Conservation (phyloP, 371 early-diverging fungal genomes). For the Funneliformis caledonium region DNA sequence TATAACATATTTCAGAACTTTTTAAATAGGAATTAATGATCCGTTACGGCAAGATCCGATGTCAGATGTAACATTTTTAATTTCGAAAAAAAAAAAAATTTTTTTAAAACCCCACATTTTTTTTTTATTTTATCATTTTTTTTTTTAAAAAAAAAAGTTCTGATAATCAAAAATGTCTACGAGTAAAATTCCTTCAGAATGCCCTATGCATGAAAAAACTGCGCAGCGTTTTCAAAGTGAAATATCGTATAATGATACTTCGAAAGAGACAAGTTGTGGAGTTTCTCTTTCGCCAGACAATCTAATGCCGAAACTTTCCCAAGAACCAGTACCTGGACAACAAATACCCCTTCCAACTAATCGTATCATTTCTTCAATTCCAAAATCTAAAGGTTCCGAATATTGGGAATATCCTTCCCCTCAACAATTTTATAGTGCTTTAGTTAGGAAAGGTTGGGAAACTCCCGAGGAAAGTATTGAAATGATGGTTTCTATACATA, state of each 20-base stretch:
- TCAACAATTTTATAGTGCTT: conserved; percentile 95
- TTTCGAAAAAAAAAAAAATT: no score
- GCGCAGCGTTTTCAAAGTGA: neutral
- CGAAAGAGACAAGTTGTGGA: conserved; percentile 1
- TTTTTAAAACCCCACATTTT: no score
- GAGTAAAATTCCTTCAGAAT: neutral
- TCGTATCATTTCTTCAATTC: conserved; percentile 66
- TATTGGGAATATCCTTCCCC: conserved; percentile 96
- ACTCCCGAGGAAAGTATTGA: conserved; percentile 89
- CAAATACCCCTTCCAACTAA: conserved; percentile 57
- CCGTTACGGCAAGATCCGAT: no score
- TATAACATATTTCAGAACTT: no score
- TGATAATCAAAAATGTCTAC: no score
- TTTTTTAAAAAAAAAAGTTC: no score
- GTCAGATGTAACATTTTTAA: no score
- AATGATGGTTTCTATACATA: conserved; percentile 96
- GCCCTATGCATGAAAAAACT: conserved; percentile 23
- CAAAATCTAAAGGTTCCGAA: conserved; percentile 51
- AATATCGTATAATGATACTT: neutral
- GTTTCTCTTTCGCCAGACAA: conserved; percentile 57
- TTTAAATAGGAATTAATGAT: no score
- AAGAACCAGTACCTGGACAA: conserved; percentile 69
- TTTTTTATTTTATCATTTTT: no score
- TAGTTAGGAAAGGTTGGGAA: conserved; percentile 92
- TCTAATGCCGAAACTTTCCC: conserved; percentile 79